Evolutionary conservation across 208 protist species (phyloP).

Genomic region (Wallacemonas sp.): DNA sequence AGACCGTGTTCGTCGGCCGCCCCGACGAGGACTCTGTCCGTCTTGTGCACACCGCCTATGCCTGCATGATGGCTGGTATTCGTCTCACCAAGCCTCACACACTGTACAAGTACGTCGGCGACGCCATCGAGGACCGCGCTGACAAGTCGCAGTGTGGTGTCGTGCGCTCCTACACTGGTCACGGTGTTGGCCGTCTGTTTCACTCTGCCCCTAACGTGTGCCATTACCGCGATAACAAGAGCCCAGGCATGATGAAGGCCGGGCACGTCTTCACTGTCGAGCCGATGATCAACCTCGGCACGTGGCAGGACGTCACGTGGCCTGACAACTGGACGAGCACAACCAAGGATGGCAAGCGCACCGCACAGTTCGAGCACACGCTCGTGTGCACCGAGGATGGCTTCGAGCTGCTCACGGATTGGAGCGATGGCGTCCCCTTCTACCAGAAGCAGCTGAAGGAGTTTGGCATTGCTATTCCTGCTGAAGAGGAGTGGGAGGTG

Average conservation of each 20-base stretch:
- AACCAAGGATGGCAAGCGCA: conserved; percentile 95
- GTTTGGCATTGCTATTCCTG: conserved; percentile 60
- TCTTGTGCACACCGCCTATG: conserved; percentile 84
- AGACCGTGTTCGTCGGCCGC: conserved; percentile 92
- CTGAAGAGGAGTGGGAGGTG: conserved; percentile 54
- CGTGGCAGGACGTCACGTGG: conserved; percentile 92
- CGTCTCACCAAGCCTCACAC: conserved; percentile 74
- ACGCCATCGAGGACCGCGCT: conserved; percentile 82
- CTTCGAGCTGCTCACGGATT: conserved; percentile 88
- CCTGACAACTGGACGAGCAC: conserved; percentile 97
- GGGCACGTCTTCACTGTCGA: conserved; percentile 99
- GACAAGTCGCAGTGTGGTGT: conserved; percentile 66
- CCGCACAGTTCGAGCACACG: conserved; percentile 99
- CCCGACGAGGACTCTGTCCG: conserved; percentile 73
- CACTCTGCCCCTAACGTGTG: conserved; percentile 92
- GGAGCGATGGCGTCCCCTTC: conserved; percentile 76
- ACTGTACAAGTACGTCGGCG: conserved; percentile 83
- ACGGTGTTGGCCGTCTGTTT: conserved; percentile 93
- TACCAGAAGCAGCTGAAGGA: conserved; percentile 88
- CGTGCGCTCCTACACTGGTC: conserved; percentile 91
- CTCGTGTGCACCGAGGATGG: conserved; percentile 93
- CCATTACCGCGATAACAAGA: conserved; percentile 94
- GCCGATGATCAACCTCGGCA: conserved; percentile 97
- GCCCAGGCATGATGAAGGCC: conserved; percentile 82
- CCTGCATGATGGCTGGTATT: conserved; percentile 83